Evolutionary conservation across 805 yeast genomes (phyloP), one percentile per base, ranked within the genome.

Genomic region (Yamadazyma olivae): DNA sequence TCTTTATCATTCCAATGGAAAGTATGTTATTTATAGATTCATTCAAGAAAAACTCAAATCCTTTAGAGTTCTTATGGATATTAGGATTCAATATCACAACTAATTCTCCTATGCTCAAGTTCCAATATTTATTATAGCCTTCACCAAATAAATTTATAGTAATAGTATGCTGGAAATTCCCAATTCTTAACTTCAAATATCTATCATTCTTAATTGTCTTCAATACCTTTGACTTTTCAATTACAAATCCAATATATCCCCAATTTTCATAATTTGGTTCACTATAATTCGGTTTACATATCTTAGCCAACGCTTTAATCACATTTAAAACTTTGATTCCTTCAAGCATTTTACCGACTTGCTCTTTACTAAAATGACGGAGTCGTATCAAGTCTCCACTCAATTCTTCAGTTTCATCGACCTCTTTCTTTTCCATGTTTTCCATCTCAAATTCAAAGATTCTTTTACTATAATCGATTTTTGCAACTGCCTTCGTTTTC

Each of bases 211-310:
- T 53, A 10, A 67, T 44, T 0, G 85, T 64, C 3, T 61, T 55
- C 43, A 70, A 67, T 3, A 82, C 69, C 6, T 67, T 75, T 4
- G 79, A 63, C 50, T 88, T 88, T 15, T 54, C 50, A 4, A 77
- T 62, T 0, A 90, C 64, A 2, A 85, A 67, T 1, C 95, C 97
- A n/a, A 82, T 50, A 1, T 80, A 72, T n/a, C 81, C 81, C 83
- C 88, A 89, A 52, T 90, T 89, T 3, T 82, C 59, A 49, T 81
- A 81, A 22, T 61, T 59, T 0, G 96, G 95, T 31, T 83, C 83
- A 5, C 59, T 53, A 51, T 74, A 89, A 15, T 75, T 65, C 0
- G 95, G 93, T 2, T 93, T 82, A 19, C 55, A 45, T 1, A 89
- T 78, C 44, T 80, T 78, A 1, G 87, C 82, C 46, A 77, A 69